Evolutionary conservation across 805 yeast species (phyloP), one percentile per base, ranked within the genome.

Genomic region (Citeromyces nyonsensis): DNA sequence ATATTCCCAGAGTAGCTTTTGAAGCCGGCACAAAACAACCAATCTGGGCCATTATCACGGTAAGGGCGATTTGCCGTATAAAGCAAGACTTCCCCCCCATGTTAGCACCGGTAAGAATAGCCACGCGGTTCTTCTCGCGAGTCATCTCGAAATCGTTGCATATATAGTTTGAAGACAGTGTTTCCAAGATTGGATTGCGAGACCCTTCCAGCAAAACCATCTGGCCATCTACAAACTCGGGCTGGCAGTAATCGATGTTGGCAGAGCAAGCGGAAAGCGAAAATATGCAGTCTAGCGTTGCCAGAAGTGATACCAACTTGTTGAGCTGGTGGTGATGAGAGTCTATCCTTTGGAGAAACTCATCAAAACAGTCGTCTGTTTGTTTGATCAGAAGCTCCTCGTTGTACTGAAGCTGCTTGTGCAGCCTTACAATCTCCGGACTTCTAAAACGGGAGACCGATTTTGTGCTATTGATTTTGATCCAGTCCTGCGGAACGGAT

Each of bases 1-100:
- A 73, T 1, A 83, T 53, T 2, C 94, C 81, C 24, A 82, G 40
- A 4, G 55, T 52, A 1, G 81, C 81, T 1, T 44, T 39, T 3
- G 60, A 55, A 12, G 88, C 84, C 2, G 94, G 91, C 3, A 83
- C 65, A 46, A 58, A 80, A 40, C 80, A 66, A 0, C 94, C 94
- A 4, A 80, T 60, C 48, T 82, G 94, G 1, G 79, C 71, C 77
- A 82, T 66, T 6, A 82, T 67, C 8, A 69, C 73, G 8, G 71
- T 56, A 10, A 83, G 50, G 0, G 91, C 94, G 8, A 79, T 63
- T 38, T 79, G 84, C 33, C 81, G 64, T 10, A 79, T 82, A 43
- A 73, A 74, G 1, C 84, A 73, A 5, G 85, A 75, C 47, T 82
- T 82, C 4, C 94, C 94, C 7, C 94, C 94, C 85, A 81, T 79